Evolutionary conservation across 2,329 filamentous ascomycete genomes (phyloP), one percentile per base, ranked within the genome.

Genomic region (Penicillium brevicompactum): DNA sequence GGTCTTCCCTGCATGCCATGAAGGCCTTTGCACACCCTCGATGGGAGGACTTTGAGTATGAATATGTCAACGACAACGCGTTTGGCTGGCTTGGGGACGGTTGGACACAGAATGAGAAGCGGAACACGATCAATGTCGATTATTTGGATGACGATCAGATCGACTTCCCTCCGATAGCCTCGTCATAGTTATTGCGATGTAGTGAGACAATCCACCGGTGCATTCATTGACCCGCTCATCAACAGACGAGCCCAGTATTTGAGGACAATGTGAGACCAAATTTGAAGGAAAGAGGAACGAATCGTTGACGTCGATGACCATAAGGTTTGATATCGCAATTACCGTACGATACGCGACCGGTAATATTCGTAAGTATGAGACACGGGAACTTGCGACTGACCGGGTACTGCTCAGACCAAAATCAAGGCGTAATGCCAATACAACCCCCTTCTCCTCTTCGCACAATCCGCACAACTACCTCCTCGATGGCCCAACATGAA

Each of bases 1-100:
- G 70, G 2, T 73, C 69, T 1, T 72, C 72, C 2, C 63, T 76
- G 22, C 73, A 76, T 56, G 67, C 73, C 8, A 67, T 73, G 58
- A 68, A 74, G 50, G 66, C 64, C 3, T 60, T 75, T 13, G 58
- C 63, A 4, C 60, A 71, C 37, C 72, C 73, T 5, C 64, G 72
- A 9, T 76, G 72, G 73, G 74, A 76, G 47, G 73, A 75, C 55
- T 75, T 66, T 50, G 63, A 70, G 30, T 74, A 75, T 51, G 62
- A 69, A 40, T 76, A 76, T 55, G 54, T 70, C n/a, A 66, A 69
- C 32, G 60, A 68, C 30, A 73, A 73, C 22, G 60, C 63, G 0
- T 61, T 58, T 22, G 66, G 67, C 11, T 74, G 70, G 70, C 51
- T 73, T 22, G 70, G 71, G 3, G 67, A 74, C 56, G 70, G 70